Base-by-base conservation (phyloP, 139 green algal genomes). In the Chlorella ohadii region DNA sequence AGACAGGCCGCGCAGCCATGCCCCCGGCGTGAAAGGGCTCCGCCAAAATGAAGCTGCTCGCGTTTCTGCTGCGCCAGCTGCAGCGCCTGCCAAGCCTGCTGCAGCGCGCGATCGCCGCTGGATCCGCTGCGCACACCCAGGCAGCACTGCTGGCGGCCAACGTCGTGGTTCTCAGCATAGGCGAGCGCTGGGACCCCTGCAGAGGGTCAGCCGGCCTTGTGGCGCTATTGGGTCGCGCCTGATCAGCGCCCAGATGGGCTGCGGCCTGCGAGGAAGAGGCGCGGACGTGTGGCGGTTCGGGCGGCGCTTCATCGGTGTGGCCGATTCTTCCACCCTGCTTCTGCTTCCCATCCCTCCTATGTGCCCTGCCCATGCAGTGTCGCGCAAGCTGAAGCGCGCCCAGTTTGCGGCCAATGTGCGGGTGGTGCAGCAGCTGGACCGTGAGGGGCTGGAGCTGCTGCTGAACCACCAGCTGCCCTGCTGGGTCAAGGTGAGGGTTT, bases 331-430 rank as follows among this genome's bases (percentile, higher is more conserved):
- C 44, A n/a, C n/a, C 44, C 44, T 51, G 44, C 44, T 16, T n/a
- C 44, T 51, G 44, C 9, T 51, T 51, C 44, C 44, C 7, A 51
- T 9, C 51, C 51, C 51, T 22, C 12, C 15, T 22, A 3, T 59
- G 15, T 15, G 16, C 31, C 31, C 65, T 44, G 6, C 27, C 65
- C 13, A 31, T n/a, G 72, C 55, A 72, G 82, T n/a, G 23, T 17
- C 73, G 82, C 65, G 47, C 28, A 63, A 39, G 51, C 71, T 68
- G 72, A 67, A 41, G 63, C 71, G 85, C 3, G 85, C 87, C 5
- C 72, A 76, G 1, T 91, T 91, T 75, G 84, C 85, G 16, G 72
- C 85, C 1, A 41, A 73, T 25, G 87, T 91, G 39, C 47, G 85
- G 16, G 36, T 75, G 44, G 55, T 91, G 33, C 86, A 83, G 47